Conservation (phyloP, 2,329 filamentous ascomycete genomes). For the Aspergillus pseudoglaucus region DNA sequence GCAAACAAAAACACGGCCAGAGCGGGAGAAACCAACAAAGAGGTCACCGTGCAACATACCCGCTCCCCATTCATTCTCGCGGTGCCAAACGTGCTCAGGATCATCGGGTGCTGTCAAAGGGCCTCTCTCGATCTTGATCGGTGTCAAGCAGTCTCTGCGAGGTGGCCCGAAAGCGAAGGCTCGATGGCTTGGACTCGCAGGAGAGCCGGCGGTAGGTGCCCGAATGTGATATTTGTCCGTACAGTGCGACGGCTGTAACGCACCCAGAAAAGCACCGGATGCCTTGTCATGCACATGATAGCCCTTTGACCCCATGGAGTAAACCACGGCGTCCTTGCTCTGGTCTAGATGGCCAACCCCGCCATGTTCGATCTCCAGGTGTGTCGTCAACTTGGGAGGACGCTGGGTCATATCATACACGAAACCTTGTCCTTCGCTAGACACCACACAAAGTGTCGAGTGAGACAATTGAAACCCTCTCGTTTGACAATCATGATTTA, state of each 20-base stretch:
- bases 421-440: constrained; percentile 38
- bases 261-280: constrained; percentile 33
- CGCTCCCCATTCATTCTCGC: constrained; percentile 44
- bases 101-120: constrained; percentile 3
- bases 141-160: constrained; percentile 19
- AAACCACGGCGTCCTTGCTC: constrained; percentile 35
- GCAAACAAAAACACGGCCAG: constrained; percentile 40
- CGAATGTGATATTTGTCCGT: constrained; percentile 30
- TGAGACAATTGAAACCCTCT: constrained; percentile 42
- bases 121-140: constrained; percentile 14
- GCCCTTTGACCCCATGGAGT: constrained; percentile 38
- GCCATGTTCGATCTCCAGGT: constrained; percentile 34
- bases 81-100: constrained; percentile 19
- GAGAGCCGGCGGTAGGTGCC: constrained; percentile 15
- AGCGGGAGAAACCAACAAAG: constrained; percentile 40
- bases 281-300: constrained; percentile 40
- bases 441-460: constrained; percentile 42
- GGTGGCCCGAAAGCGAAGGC: constrained; percentile 12
- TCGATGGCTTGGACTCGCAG: constrained; percentile 14
- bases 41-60: constrained; percentile 38
- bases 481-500: constrained; percentile 39
- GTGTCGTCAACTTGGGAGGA: constrained; percentile 27
- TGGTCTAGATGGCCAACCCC: constrained; percentile 44
- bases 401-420: constrained; percentile 39
- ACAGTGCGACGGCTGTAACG: constrained; percentile 29